Conservation (phyloP, 306 rosid genomes). For the Phaseolus lunatus region DNA sequence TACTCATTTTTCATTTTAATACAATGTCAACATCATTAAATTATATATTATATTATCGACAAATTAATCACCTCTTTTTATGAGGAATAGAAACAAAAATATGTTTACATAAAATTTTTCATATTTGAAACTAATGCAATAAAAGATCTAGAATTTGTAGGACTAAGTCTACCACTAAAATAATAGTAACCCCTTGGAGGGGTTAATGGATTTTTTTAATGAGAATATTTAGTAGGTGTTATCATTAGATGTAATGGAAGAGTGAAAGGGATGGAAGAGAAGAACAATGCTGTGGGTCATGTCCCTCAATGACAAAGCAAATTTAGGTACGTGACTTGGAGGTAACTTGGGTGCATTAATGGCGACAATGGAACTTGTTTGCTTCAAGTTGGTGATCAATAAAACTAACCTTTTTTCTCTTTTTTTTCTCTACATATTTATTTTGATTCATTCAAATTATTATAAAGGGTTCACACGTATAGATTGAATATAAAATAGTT, state of each 20-base stretch:
- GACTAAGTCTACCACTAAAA: no score
- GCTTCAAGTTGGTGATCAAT: background rate
- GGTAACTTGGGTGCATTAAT: background rate
- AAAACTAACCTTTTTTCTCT: background rate
- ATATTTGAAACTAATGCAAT: no score
- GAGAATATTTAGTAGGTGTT: background rate
- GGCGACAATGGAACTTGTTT: background rate
- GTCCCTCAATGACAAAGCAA: slow-evolving; percentile 24
- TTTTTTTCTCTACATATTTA: background rate
- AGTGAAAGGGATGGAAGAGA: slow-evolving; percentile 13
- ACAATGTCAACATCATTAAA: background rate
- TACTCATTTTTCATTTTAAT: background rate
- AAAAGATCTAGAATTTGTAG: no score
- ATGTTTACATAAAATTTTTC: no score
- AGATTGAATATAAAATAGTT: no score
- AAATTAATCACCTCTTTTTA: background rate
- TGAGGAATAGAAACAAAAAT: no score
- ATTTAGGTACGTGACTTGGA: slow-evolving; percentile 28
- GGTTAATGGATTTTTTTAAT: background rate
- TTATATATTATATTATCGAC: background rate
- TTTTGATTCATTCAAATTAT: background rate
- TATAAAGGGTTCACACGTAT: no score
- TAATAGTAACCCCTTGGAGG: background rate
- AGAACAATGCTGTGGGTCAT: slow-evolving; percentile 42
- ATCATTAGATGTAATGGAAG: slow-evolving; percentile 36